Conservation (phyloP, 83 land plant species). For the Picea abies region DNA sequence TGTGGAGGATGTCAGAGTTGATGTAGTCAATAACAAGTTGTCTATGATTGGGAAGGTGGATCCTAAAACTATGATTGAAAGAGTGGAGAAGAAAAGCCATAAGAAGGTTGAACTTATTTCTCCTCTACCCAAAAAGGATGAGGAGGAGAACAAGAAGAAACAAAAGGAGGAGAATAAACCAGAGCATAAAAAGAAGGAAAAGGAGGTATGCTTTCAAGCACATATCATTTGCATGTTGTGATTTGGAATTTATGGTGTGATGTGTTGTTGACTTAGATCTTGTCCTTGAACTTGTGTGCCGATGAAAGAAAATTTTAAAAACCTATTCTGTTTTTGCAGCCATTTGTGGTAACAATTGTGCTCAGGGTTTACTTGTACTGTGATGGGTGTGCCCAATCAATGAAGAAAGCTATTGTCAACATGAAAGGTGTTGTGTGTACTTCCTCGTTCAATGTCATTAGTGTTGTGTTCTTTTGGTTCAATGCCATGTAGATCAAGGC, state of each 20-base stretch:
- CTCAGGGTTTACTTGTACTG: too few species aligned
- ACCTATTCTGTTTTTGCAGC: too few species aligned
- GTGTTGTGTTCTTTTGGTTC: too few species aligned
- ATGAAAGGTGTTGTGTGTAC: too few species aligned
- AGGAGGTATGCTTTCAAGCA: background rate
- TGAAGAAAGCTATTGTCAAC: too few species aligned
- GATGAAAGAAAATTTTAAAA: background rate
- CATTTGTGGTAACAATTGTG: too few species aligned
- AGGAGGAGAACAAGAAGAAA: slow-evolving; percentile 35
- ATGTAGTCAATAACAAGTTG: too few species aligned
- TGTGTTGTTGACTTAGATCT: slow-evolving; percentile 2
- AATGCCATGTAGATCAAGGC: too few species aligned
- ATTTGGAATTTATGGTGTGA: background rate
- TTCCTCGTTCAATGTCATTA: too few species aligned
- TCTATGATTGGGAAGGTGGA: too few species aligned
- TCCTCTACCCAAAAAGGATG: slow-evolving; percentile 45
- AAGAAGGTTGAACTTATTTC: slow-evolving; percentile 56
- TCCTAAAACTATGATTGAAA: background rate
- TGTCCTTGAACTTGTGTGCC: background rate
- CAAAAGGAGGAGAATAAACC: background rate
- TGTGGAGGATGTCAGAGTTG: too few species aligned
- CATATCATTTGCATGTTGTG: background rate
- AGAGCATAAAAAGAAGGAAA: background rate
- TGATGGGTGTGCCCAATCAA: too few species aligned
- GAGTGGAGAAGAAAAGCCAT: slow-evolving; percentile 42